Evolutionary conservation across 2,329 filamentous ascomycete species (phyloP).

Genomic region (Aspergillus sp.): DNA sequence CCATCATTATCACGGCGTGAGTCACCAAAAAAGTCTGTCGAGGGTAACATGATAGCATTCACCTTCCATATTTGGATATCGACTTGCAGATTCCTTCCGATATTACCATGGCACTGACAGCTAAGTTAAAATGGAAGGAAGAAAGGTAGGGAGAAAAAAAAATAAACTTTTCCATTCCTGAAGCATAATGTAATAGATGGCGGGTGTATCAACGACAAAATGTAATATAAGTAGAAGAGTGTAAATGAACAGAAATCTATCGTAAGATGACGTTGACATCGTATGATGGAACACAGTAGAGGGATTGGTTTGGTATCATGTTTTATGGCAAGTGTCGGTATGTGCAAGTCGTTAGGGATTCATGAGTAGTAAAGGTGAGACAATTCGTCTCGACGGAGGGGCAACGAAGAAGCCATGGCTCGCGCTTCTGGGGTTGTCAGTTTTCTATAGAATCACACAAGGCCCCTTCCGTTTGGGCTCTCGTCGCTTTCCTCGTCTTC

Average conservation of each 20-base stretch:
- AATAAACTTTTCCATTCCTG: constrained; percentile 23
- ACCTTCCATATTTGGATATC: background rate
- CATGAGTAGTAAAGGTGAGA: background rate
- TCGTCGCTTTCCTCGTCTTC: constrained; percentile 33
- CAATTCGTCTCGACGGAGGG: background rate
- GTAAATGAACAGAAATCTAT: constrained; percentile 32
- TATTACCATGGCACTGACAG: background rate
- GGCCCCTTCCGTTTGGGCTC: constrained; percentile 34
- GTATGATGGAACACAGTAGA: constrained; percentile 16
- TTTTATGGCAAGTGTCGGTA: constrained; percentile 10
- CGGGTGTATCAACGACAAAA: constrained; percentile 21
- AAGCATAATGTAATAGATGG: constrained; percentile 10
- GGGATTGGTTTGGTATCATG: constrained; percentile 29
- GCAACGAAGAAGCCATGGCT: background rate
- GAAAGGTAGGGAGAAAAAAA: constrained; percentile 18
- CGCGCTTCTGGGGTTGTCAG: background rate
- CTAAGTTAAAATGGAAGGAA: background rate
- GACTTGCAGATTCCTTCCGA: background rate
- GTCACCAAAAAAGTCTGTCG: background rate
- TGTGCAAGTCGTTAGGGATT: constrained; percentile 8
- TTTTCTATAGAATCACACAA: constrained; percentile 40
- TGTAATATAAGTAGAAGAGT: constrained; percentile 19
- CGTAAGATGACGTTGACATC: constrained; percentile 22
- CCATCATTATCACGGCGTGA: background rate
- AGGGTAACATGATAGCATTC: background rate